Percentiles rank a stretch among this genome's conserved stretches.
Conservation (phyloP, 2,329 filamentous ascomycete genomes). For the Trichoderma koningii region DNA sequence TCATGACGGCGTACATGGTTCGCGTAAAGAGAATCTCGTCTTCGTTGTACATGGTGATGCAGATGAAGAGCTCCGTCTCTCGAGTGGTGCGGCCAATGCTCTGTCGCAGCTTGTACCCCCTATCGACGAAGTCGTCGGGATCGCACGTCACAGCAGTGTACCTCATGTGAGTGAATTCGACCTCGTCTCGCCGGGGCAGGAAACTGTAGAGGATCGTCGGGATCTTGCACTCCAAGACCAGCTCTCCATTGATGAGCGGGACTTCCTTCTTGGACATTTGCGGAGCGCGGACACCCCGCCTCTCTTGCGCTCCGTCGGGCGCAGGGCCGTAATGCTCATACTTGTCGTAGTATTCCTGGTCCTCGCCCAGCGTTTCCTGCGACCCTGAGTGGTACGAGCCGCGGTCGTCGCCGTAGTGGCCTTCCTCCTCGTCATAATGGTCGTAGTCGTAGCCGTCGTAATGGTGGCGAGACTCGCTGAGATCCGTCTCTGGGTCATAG, state of each 20-base stretch:
- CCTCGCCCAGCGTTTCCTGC: slow-evolving; percentile 58
- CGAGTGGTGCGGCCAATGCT: slow-evolving; percentile 80
- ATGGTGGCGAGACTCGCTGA: slow-evolving; percentile 52
- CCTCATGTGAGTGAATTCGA: slow-evolving; percentile 98
- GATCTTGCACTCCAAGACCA: slow-evolving; percentile 98
- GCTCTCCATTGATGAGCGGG: slow-evolving; percentile 92
- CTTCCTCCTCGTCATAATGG: slow-evolving; percentile 64
- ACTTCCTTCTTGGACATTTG: slow-evolving; percentile 95
- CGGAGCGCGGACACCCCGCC: slow-evolving; percentile 81
- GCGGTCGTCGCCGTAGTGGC: slow-evolving; percentile 52
- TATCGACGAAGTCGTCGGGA: slow-evolving; percentile 86
- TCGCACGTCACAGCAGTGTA: slow-evolving; percentile 99
- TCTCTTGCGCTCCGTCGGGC: slow-evolving; percentile 81
- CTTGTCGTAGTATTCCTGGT: slow-evolving; percentile 52
- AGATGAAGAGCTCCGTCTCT: slow-evolving; percentile 95
- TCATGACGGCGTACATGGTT: slow-evolving; percentile 98
- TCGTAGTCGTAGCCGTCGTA: slow-evolving; percentile 30
- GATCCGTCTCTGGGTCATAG: slow-evolving; percentile 65
- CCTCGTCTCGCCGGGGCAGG: slow-evolving; percentile 84
- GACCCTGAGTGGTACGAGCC: slow-evolving; percentile 60
- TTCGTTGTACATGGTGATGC: slow-evolving; percentile 99
- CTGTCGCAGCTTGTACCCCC: slow-evolving; percentile 90
- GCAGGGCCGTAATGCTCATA: slow-evolving; percentile 84
- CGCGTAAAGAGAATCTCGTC: slow-evolving; percentile 95
- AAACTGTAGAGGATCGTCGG: slow-evolving; percentile 98